A percentile compares a stretch with the other conserved stretches of the same genome.
Conservation (phyloP, 2,329 filamentous ascomycete species). For the Lizonia empirigonia region DNA sequence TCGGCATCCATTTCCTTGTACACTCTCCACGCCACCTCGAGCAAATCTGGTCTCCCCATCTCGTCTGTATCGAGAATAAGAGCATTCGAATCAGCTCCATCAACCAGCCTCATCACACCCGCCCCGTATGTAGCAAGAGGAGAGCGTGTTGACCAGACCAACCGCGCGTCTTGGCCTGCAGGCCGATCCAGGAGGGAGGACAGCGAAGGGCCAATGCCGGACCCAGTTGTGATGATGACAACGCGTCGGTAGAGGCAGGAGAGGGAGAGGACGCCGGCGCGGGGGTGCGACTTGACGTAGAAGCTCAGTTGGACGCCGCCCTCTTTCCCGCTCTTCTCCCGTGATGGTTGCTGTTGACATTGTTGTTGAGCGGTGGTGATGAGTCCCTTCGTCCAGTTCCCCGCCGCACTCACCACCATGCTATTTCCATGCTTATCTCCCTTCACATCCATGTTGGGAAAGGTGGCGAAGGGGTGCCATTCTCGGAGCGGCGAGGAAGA, state of each 20-base stretch:
- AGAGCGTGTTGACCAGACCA: constrained; percentile 71
- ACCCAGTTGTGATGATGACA: constrained; percentile 44
- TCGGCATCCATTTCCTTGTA: constrained; percentile 59
- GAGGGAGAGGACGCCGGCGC: constrained; percentile 41
- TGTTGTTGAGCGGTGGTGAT: constrained; percentile 24
- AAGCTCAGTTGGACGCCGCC: constrained; percentile 27
- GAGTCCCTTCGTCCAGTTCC: constrained; percentile 35
- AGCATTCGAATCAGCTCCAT: constrained; percentile 63
- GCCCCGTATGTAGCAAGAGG: constrained; percentile 68
- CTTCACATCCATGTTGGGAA: constrained; percentile 42
- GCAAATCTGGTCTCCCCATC: constrained; percentile 65
- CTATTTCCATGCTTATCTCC: constrained; percentile 39
- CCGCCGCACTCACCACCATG: constrained; percentile 44
- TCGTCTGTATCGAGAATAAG: constrained; percentile 70
- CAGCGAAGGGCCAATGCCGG: constrained; percentile 49
- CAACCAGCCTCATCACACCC: constrained; percentile 62
- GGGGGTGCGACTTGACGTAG: constrained; percentile 39
- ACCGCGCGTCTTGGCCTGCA: constrained; percentile 58
- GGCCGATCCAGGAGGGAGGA: constrained; percentile 61
- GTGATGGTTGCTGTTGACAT: not conserved
- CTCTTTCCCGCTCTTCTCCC: not conserved
- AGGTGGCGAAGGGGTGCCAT: constrained; percentile 49
- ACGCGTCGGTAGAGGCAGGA: constrained; percentile 38
- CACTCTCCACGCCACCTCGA: constrained; percentile 61
- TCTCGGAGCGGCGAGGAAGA: constrained; percentile 37